Percentiles rank a stretch among this genome's conserved stretches.
These are phyloP conservation scores for Saccharomycopsis sp. DNA, from an alignment of 805 yeast species.

Conservation along the genomic window DNA sequence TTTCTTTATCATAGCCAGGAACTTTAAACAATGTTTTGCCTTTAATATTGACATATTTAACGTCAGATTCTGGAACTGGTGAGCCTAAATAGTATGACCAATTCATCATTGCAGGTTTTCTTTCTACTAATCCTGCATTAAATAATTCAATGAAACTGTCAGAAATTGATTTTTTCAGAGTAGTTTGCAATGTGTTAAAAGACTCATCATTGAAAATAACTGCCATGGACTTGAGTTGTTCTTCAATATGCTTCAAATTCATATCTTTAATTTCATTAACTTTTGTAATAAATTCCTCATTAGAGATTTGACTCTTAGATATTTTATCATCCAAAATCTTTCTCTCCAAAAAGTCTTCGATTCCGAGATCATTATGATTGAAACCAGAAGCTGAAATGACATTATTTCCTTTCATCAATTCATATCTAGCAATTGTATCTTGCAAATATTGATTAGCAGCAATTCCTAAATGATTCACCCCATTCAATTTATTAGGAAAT, in stretches of 20 bases:
- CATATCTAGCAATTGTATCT: slow-evolving; percentile 83
- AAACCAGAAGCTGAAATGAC: slow-evolving; percentile 80
- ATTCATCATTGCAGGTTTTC: slow-evolving; percentile 86
- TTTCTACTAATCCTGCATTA: slow-evolving; percentile 90
- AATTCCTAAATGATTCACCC: slow-evolving; percentile 97
- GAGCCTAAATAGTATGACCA: slow-evolving; percentile 94
- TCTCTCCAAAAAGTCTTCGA: slow-evolving; percentile 96
- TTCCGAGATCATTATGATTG: slow-evolving; percentile 97
- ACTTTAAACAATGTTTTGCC: slow-evolving; percentile 73
- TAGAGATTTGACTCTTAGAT: slow-evolving; percentile 30
- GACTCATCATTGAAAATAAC: no score
- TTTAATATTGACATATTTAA: slow-evolving; percentile 80
- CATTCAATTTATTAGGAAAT: slow-evolving; percentile 98
- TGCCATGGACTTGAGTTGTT: no score
- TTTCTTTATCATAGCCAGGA: slow-evolving; percentile 81
- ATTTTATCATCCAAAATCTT: slow-evolving; percentile 81
- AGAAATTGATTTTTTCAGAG: no score
- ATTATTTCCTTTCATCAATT: slow-evolving; percentile 86
- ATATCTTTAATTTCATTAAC: no score
- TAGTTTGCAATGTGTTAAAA: no score
- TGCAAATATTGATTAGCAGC: slow-evolving; percentile 94
- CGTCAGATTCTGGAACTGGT: slow-evolving; percentile 92
- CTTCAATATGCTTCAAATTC: no score
- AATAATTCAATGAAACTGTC: no score
- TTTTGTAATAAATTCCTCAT: slow-evolving; percentile 69